Base-by-base conservation (phyloP, 2,329 filamentous ascomycete species). In the Ilyonectria destructans region DNA sequence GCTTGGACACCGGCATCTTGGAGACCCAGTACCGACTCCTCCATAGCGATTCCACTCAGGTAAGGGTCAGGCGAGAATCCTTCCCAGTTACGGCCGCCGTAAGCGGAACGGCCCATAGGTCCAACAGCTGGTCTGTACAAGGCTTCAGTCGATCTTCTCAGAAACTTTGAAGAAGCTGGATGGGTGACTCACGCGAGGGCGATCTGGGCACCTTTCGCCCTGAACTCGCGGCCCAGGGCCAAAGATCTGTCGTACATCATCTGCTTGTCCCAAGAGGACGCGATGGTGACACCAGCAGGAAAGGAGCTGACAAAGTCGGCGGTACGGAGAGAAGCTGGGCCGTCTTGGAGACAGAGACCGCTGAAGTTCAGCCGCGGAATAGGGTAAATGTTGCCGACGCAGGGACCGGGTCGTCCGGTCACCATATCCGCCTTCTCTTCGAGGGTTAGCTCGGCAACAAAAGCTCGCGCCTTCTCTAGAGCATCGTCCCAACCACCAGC, bases 161-260 rank as follows among this genome's bases (percentile, higher is more conserved):
- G 21, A 35, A 35, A 13, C 33, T 23, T 23, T 3, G 33, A 35
- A 13, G 9, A 8, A 1, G 13, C 33, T 35, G 13, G 33, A 35
- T 13, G 33, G 33, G 9, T 2, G 33, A 35, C 33, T 9, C 13
- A 35, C 33, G 9, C 33, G 2, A 35, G 33, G 13, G 90, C 88
- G 33, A 94, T 84, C 76, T 95, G 91, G 26, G 92, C 86, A 65
- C 93, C 93, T 82, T 95, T 95, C 70, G 81, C 90, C 72, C 86
- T 88, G 78, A 92, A 90, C 79, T 95, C 93, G 52, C 77, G 49
- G n/a, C 82, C 84, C 82, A 86, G 82, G 54, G 82, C 83, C 17
- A 67, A 57, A 21, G 74, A 93, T 58, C 93, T 89, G 63, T 87
- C 83, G 77, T 90, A 90, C 70, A 93, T 89, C 23, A 95, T 86